Evolutionary conservation across 2,329 filamentous ascomycete genomes (phyloP).

Genomic region (Beauveria sp.): DNA sequence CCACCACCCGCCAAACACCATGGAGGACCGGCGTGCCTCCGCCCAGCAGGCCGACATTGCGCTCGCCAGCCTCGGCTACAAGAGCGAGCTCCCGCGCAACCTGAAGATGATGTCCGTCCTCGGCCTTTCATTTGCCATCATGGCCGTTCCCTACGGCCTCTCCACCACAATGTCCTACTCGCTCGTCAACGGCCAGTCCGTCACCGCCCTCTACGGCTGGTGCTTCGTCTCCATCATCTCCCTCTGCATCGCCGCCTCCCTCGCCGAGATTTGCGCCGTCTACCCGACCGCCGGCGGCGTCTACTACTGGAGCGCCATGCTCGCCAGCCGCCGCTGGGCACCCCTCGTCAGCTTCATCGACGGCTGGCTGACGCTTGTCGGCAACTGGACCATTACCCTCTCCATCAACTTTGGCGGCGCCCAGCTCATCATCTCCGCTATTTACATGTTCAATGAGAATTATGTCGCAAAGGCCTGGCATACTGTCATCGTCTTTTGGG

Average conservation of each 20-base stretch:
- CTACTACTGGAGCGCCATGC: slow-evolving; percentile 67
- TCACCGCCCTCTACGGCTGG: slow-evolving; percentile 68
- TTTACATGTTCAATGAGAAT: slow-evolving; percentile 54
- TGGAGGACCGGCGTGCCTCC: slow-evolving; percentile 13
- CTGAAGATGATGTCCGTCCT: slow-evolving; percentile 43
- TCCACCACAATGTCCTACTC: slow-evolving; percentile 41
- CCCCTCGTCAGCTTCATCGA: slow-evolving; percentile 62
- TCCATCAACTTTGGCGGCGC: slow-evolving; percentile 66
- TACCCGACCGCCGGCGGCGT: slow-evolving; percentile 54
- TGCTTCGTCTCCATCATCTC: slow-evolving; percentile 59
- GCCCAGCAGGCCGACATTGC: slow-evolving; percentile 30
- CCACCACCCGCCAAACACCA: neutral
- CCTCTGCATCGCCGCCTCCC: slow-evolving; percentile 60
- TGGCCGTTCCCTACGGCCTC: slow-evolving; percentile 43
- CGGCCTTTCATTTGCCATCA: slow-evolving; percentile 43
- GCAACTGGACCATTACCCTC: slow-evolving; percentile 63
- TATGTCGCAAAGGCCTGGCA: slow-evolving; percentile 59
- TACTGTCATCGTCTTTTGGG: slow-evolving; percentile 68
- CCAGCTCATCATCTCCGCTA: slow-evolving; percentile 59
- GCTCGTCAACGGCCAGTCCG: slow-evolving; percentile 65
- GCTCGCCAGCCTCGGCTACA: slow-evolving; percentile 42
- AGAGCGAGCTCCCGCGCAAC: slow-evolving; percentile 41
- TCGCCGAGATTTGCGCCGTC: slow-evolving; percentile 67
- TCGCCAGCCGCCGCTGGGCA: slow-evolving; percentile 53
- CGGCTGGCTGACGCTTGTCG: slow-evolving; percentile 66